Conservation (phyloP, 2,329 filamentous ascomycete genomes). For the Xylariales sp. region DNA sequence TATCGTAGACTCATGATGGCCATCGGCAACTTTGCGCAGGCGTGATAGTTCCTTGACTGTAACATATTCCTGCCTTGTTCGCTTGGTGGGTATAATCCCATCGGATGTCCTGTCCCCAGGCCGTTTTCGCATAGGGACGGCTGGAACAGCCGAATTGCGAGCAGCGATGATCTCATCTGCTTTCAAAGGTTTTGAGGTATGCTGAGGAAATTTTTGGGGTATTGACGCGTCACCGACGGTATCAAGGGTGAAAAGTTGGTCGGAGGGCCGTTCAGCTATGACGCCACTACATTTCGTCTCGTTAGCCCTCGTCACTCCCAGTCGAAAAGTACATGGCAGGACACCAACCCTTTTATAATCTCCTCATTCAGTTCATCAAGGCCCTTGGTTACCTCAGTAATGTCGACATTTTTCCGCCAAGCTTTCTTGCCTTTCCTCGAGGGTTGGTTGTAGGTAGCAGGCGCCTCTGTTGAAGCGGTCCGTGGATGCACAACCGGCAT, state of each 20-base stretch:
- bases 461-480: constrained; percentile 67
- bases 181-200: constrained; percentile 81
- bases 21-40: constrained; percentile 82
- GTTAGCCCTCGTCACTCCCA: constrained; percentile 6
- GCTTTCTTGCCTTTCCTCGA: constrained; percentile 98
- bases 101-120: constrained; percentile 75
- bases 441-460: constrained; percentile 85
- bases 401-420: constrained; percentile 98
- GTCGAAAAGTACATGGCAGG: not conserved
- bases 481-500: constrained; percentile 67
- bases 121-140: constrained; percentile 83
- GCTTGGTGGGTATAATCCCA: constrained; percentile 79
- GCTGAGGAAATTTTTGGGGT: constrained; percentile 71
- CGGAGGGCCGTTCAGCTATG: constrained; percentile 82
- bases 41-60: constrained; percentile 85
- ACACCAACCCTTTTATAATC: constrained; percentile 83
- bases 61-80: constrained; percentile 80
- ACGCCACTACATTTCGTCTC: constrained; percentile 74
- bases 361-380: constrained; percentile 87
- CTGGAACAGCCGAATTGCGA: constrained; percentile 79
- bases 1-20: constrained; percentile 67
- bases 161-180: constrained; percentile 90
- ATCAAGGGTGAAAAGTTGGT: constrained; percentile 88
- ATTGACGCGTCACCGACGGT: constrained; percentile 75
- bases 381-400: constrained; percentile 85